Conservation (phyloP, 2,329 filamentous ascomycete genomes). For the Arthrobotrys entomopaga region DNA sequence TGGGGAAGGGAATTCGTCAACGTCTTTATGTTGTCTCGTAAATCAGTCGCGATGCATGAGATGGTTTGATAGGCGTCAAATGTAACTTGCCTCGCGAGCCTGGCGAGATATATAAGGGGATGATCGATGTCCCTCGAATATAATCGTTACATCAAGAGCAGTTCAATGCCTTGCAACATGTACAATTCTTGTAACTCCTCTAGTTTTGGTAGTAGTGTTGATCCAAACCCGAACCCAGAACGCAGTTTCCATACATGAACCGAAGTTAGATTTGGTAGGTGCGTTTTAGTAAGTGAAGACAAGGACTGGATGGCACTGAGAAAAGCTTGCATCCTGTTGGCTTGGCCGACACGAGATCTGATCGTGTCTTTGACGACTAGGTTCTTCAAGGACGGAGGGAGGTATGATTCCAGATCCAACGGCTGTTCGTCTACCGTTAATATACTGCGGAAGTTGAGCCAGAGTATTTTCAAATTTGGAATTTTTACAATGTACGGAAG, state of each 20-base stretch:
- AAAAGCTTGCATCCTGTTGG: constrained; percentile 20
- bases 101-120: no score
- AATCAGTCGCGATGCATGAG: neutral
- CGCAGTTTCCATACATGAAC: constrained; percentile 47
- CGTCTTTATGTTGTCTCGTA: constrained; percentile 13
- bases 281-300: constrained; percentile 28
- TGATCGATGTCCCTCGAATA: no score
- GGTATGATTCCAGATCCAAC: constrained; percentile 37
- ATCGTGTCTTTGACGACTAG: constrained; percentile 43
- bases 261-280: constrained; percentile 26
- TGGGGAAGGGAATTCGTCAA: neutral
- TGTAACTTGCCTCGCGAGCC: no score
- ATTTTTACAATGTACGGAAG: constrained; percentile 34
- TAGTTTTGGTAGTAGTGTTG: constrained; percentile 25
- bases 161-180: constrained; percentile 27
- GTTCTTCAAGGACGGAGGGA: constrained; percentile 32
- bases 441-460: constrained; percentile 40
- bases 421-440: constrained; percentile 32
- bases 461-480: constrained; percentile 42
- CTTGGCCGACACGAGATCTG: constrained; percentile 18
- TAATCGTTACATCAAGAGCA: constrained; percentile 35
- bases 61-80: no score
- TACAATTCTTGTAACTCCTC: constrained; percentile 39
- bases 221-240: neutral
- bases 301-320: constrained; percentile 34